Evolutionary conservation across 2,329 filamentous ascomycete genomes (phyloP), one percentile per base, ranked within the genome.

Genomic region (Cadophora malorum): DNA sequence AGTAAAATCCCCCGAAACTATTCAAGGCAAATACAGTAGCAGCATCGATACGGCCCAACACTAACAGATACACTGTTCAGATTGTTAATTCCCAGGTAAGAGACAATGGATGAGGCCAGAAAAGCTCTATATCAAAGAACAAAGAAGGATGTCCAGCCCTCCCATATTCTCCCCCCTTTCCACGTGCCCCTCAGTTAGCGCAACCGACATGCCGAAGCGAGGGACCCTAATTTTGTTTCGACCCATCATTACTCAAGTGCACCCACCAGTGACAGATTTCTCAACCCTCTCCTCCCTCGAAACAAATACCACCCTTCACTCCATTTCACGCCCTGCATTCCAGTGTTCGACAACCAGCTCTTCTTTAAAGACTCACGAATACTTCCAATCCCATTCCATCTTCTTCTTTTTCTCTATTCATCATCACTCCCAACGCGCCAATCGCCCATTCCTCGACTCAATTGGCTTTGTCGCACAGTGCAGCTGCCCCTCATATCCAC

Each of bases 121-220:
- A 28, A 28, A 28, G 28, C 28, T 28, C 28, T 28, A 28, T 28
- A 28, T 28, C 28, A 5, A 28, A 28, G 28, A 28, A 5, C 28
- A 28, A 28, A 28, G 28, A 28, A 28, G 5, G 28, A 28, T 3
- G 28, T 5, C 28, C 28, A 28, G 28, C 28, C 5, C 28, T 28
- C 5, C 28, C 28, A 28, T 28, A 5, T 28, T 28, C 28, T 28
- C 28, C 28, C 28, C 28, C 28, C 28, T 28, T 28, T 38, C 19
- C 33, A 21, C 33, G 55, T 38, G 33, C 31, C 31, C 33, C 7
- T 58, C 55, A n/a, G 6, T 58, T 58, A 58, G 55, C 55, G 55
- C 31, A 58, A 33, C 33, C 33, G 33, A 38, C 55, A 38, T n/a
- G n/a, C 31, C n/a, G 55, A 58, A 58, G 33, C 19, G 33, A 38